Conservation (phyloP, 2,329 filamentous ascomycete genomes). For the Didymellaceae sp. region DNA sequence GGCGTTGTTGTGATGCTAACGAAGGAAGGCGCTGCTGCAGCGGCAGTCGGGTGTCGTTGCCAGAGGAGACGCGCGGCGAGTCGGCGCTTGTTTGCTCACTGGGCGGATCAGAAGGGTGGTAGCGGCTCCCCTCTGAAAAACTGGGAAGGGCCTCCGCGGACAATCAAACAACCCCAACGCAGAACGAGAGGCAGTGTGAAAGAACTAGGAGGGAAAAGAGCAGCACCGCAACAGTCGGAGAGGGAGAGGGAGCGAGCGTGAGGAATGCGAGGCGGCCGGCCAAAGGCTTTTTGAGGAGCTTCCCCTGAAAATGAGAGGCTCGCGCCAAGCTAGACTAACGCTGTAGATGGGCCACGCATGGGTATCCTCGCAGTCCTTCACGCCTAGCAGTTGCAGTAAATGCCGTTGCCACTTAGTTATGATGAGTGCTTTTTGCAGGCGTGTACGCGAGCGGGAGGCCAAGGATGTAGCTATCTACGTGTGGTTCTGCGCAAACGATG, state of each 20-base stretch:
- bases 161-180: constrained; percentile 26
- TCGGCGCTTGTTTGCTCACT: constrained; percentile 35
- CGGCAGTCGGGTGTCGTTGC: constrained; percentile 37
- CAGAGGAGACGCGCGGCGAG: constrained; percentile 43
- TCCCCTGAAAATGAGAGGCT: constrained; percentile 41
- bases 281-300: constrained; percentile 40
- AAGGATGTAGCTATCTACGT: background rate
- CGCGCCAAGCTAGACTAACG: constrained; percentile 36
- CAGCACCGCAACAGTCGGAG: constrained; percentile 23
- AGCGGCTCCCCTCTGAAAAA: constrained; percentile 32
- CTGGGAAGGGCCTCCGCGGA: constrained; percentile 17
- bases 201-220: constrained; percentile 28
- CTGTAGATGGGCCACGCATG: constrained; percentile 31
- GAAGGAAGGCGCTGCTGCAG: constrained; percentile 40
- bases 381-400: constrained; percentile 21
- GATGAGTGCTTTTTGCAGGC: constrained; percentile 1
- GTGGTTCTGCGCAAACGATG: background rate
- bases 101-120: constrained; percentile 25
- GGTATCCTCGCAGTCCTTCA: constrained; percentile 34
- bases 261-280: constrained; percentile 40
- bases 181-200: constrained; percentile 42
- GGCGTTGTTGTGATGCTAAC: constrained; percentile 31
- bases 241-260: constrained; percentile 40
- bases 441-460: constrained; percentile 1
- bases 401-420: constrained; percentile 27